A percentile compares a stretch with the other conserved stretches of the same genome.
phyloP scores from a whole-genome alignment of 2,329 filamentous ascomycete genomes.

The Nigrospora osmanthi region DNA sequence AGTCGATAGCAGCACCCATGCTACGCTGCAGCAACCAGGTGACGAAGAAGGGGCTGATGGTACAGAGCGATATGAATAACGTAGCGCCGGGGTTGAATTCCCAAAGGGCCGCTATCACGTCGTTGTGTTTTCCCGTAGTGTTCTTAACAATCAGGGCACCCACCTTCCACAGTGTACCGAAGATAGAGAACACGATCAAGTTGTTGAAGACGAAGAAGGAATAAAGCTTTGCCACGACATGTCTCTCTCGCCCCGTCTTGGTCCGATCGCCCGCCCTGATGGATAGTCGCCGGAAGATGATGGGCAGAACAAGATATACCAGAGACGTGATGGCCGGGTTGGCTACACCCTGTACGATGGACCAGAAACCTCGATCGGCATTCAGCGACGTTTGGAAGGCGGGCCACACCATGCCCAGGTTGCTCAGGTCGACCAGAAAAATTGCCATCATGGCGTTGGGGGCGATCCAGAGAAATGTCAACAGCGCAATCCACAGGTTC shows the following conservation, averaged over 20 bases:
- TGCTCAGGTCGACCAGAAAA: slow-evolving; percentile 79
- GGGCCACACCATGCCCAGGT: slow-evolving; percentile 73
- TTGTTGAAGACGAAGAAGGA: slow-evolving; percentile 98
- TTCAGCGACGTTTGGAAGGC: slow-evolving; percentile 61
- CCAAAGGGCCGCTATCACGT: slow-evolving; percentile 62
- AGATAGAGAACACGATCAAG: slow-evolving; percentile 85
- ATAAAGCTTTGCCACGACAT: slow-evolving; percentile 86
- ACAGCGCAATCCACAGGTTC: slow-evolving; percentile 70
- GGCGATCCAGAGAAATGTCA: slow-evolving; percentile 81
- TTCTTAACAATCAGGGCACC: slow-evolving; percentile 54
- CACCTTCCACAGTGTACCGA: slow-evolving; percentile 74
- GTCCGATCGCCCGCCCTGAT: slow-evolving; percentile 80
- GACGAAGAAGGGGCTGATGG: slow-evolving; percentile 86
- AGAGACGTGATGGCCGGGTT: slow-evolving; percentile 82
- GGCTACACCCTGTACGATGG: slow-evolving; percentile 83
- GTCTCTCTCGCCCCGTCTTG: slow-evolving; percentile 85
- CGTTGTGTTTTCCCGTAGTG: slow-evolving; percentile 43
- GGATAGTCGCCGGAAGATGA: slow-evolving; percentile 82
- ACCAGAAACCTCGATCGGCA: slow-evolving; percentile 63
- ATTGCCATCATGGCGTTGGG: slow-evolving; percentile 93
- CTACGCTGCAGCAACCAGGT: slow-evolving; percentile 90
- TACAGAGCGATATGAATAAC: slow-evolving; percentile 68
- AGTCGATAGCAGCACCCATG: slow-evolving; percentile 83
- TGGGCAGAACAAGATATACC: slow-evolving; percentile 80
- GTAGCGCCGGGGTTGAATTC: slow-evolving; percentile 53